Evolutionary conservation across 257 asterid genomes (phyloP).

Genomic region (Ligustrum vulgare): DNA sequence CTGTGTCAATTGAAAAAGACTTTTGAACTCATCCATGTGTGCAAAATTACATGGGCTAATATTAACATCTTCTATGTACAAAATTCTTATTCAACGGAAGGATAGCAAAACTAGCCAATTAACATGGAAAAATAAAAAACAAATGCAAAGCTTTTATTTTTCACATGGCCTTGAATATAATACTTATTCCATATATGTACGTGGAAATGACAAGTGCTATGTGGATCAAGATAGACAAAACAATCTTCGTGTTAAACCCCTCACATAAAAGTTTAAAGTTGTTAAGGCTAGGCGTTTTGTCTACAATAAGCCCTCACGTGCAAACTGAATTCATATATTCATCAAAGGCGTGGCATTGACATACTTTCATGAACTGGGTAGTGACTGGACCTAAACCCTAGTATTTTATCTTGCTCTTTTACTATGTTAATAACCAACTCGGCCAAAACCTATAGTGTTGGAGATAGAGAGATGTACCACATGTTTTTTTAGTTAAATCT

Average conservation of each 20-base stretch:
- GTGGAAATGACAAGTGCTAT: not conserved
- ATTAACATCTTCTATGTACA: not conserved
- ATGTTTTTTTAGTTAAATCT: not conserved
- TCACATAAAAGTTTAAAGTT: not conserved
- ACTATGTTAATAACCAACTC: not conserved
- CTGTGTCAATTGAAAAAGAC: not conserved
- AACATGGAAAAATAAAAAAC: not conserved
- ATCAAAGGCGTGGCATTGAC: not conserved
- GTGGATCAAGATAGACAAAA: not conserved
- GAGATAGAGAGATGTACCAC: not conserved
- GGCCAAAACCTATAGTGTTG: not conserved
- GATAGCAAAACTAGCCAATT: not conserved
- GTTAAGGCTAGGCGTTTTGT: not conserved
- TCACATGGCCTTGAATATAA: not conserved
- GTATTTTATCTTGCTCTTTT: not conserved
- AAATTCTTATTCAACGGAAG: not conserved
- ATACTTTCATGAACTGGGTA: not conserved
- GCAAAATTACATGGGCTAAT: not conserved
- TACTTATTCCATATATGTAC: not conserved
- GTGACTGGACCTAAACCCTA: not conserved
- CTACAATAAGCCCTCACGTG: not conserved
- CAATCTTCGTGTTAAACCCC: not conserved
- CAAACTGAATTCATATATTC: not conserved
- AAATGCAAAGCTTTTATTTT: not conserved
- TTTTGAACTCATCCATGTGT: not conserved